Evolutionary conservation across 306 rosid species (phyloP).

Genomic region (Canavalia ensiformis): DNA sequence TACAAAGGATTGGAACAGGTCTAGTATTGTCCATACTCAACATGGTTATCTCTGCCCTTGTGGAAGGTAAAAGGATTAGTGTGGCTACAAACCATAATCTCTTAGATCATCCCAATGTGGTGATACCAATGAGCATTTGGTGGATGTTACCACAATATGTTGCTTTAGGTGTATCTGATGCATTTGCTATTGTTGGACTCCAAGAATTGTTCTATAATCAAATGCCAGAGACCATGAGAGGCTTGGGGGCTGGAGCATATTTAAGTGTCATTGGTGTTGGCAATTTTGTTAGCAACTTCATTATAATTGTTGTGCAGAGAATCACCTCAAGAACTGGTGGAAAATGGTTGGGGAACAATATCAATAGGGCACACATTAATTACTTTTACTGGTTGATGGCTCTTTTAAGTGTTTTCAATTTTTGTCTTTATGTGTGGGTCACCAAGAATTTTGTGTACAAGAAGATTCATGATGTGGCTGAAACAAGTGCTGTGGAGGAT

Average conservation of each 20-base stretch:
- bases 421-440: slow-evolving; percentile 52
- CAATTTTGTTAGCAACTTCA: slow-evolving; percentile 47
- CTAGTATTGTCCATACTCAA: slow-evolving; percentile 55
- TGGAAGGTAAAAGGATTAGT: slow-evolving; percentile 56
- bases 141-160: slow-evolving; percentile 71
- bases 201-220: slow-evolving; percentile 66
- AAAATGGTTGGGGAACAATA: slow-evolving; percentile 59
- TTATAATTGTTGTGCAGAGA: slow-evolving; percentile 49
- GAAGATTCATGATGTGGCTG: slow-evolving; percentile 41
- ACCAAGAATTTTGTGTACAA: slow-evolving; percentile 60
- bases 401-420: slow-evolving; percentile 50
- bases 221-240: slow-evolving; percentile 63
- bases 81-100: slow-evolving; percentile 48
- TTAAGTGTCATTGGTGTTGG: slow-evolving; percentile 59
- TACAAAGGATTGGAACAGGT: slow-evolving; percentile 64
- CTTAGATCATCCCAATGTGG: slow-evolving; percentile 47
- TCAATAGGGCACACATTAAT: slow-evolving; percentile 60
- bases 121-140: slow-evolving; percentile 59
- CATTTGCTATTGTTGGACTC: slow-evolving; percentile 58
- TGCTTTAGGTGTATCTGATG: slow-evolving; percentile 48
- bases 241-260: slow-evolving; percentile 69
- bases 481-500: slow-evolving; percentile 1
- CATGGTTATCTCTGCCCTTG: slow-evolving; percentile 60
- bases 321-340: slow-evolving; percentile 33
- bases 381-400: slow-evolving; percentile 65